These are phyloP conservation scores for Aristolochia californica DNA, from an alignment of 164 flowering plant genomes.

Conservation along the genomic window DNA sequence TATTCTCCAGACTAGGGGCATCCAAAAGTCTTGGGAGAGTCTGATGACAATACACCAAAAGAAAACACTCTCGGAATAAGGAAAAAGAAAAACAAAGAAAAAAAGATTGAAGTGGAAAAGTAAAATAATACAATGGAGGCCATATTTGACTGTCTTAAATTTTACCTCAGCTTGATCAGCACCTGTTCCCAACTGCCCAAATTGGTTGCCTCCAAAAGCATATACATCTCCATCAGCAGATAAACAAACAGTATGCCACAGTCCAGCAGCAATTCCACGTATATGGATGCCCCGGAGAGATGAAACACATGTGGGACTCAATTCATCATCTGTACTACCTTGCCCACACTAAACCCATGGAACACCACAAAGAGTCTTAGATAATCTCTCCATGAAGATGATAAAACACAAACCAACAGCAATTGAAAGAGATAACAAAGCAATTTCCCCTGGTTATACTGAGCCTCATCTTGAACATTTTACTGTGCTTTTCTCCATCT, in stretches of 20 bases:
- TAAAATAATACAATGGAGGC: not conserved
- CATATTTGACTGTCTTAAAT: not conserved
- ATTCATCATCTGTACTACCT: constrained; percentile 93
- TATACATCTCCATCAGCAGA: constrained; percentile 87
- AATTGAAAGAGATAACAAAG: constrained; percentile 1
- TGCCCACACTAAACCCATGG: constrained; percentile 73
- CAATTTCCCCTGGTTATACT: constrained; percentile 1
- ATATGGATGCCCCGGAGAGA: constrained; percentile 73
- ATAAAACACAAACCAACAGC: not conserved
- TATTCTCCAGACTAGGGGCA: constrained; percentile 54
- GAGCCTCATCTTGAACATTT: constrained; percentile 13
- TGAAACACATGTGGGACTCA: constrained; percentile 79
- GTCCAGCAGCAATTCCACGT: constrained; percentile 67
- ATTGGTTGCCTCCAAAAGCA: constrained; percentile 96
- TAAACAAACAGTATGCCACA: constrained; percentile 92
- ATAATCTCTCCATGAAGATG: not conserved
- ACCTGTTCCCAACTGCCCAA: constrained; percentile 98
- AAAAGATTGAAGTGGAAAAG: not conserved
- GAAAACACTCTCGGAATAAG: constrained; percentile 20
- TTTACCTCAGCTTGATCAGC: constrained; percentile 88
- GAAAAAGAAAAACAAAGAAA: not conserved
- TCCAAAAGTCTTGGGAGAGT: constrained; percentile 66
- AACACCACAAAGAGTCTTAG: constrained; percentile 1
- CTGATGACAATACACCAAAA: constrained; percentile 19
- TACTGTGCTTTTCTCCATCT: constrained; percentile 14